Base-by-base conservation (phyloP, 2,329 filamentous ascomycete genomes). In the Daldinia sp. region DNA sequence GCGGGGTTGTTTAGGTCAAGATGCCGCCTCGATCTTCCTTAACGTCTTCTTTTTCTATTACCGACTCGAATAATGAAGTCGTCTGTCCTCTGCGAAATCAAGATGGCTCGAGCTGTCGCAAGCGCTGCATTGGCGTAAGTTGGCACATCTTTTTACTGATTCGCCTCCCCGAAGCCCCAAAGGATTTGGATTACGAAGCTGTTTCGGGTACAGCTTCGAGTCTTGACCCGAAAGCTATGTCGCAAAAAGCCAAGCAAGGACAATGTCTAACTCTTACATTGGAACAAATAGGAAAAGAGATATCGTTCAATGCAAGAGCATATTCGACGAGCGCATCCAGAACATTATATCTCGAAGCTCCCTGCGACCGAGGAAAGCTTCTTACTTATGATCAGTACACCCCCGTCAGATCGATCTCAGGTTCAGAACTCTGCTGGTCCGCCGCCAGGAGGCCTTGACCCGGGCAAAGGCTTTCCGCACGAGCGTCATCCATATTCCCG, bases 301-400 rank as follows among this genome's bases (percentile, higher is more conserved):
- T 99, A 94, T 82, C 93, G 95, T 78, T 98, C 94, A 67, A 98
- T 99, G 93, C 95, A 98, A 81, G 95, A 99, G 85, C 95, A 99
- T 76, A 98, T 99, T 74, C 92, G 95, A 73, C 90, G 95, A 78
- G 94, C 95, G 70, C 95, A 99, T 77, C 94, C 94, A 64, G 93
- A 96, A 77, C 91, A 97, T 78, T 98, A 98, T 81, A 96, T 99
- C 72, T 90, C 95, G 50, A 97, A 98, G 86, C 90, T 98, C 72
- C 94, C 95, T 70, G 95, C 95, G 49, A 99, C 94, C 71, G 94
- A 97, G 79, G 94, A 98, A 81, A 97, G 93, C 88, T 97, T 99
- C 80, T 83, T 91, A 74, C 84, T 97, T 77, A 98, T 98, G 95
- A 92, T 98, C 78, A 96, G 89, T 78, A 93, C 92, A 69, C 90